Evolutionary conservation across 2,329 filamentous ascomycete genomes (phyloP).

Genomic region (Cladosporium cucumerinum): DNA sequence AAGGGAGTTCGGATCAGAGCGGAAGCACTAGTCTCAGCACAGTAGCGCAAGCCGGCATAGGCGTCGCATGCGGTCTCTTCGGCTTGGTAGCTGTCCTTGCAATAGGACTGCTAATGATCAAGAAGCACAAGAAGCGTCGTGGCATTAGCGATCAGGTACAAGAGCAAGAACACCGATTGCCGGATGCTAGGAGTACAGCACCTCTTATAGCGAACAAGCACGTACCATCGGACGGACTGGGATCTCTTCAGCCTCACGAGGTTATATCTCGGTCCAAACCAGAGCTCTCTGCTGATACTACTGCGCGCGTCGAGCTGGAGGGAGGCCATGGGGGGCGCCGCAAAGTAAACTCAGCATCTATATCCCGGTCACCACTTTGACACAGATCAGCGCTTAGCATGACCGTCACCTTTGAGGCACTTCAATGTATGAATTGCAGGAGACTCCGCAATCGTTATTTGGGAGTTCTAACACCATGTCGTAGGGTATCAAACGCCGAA

Average conservation of each 20-base stretch:
- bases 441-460: neutral
- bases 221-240: neutral
- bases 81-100: neutral
- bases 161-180: neutral
- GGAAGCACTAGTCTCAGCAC: slow-evolving; percentile 8
- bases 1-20: neutral
- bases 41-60: slow-evolving; percentile 16
- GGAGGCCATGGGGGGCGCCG: neutral
- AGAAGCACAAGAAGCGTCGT: neutral
- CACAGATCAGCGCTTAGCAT: neutral
- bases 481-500: neutral
- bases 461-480: neutral
- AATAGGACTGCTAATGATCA: neutral
- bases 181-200: neutral
- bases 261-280: neutral
- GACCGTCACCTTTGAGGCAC: neutral
- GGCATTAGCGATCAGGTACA: neutral
- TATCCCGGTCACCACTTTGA: neutral
- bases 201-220: neutral
- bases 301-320: neutral
- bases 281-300: neutral
- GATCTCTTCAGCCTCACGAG: neutral
- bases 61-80: slow-evolving; percentile 15
- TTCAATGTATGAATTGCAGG: neutral
- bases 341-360: neutral